Conservation (phyloP, 177 flowering plant species). For the Vitis hybrid region DNA sequence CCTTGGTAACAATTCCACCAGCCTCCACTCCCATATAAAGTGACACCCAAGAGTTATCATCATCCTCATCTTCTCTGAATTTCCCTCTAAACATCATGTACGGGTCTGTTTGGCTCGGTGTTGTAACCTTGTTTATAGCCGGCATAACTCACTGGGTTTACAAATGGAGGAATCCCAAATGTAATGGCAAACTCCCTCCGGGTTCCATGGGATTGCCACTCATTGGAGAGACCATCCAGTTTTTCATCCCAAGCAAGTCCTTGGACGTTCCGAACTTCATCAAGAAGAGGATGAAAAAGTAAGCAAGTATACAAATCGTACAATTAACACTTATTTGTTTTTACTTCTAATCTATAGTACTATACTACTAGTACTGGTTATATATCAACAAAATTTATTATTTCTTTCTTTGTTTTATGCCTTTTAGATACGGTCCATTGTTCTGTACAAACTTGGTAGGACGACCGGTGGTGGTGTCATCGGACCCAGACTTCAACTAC, state of each 20-base stretch:
- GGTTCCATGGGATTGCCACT: conserved; percentile 46
- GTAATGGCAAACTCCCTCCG: conserved; percentile 33
- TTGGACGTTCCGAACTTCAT: conserved; percentile 21
- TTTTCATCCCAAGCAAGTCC: conserved; percentile 16
- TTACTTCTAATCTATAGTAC: no score
- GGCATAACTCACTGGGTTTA: conserved; percentile 6
- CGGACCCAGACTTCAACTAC: conserved; percentile 17
- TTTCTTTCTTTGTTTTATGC: background rate
- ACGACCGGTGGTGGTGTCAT: conserved; percentile 9
- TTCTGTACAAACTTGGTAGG: conserved; percentile 21
- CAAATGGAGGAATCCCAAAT: conserved; percentile 27
- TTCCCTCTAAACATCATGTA: no score
- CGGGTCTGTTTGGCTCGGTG: background rate
- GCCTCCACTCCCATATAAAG: no score
- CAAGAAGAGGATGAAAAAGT: conserved; percentile 18
- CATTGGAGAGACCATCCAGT: conserved; percentile 34
- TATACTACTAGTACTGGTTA: background rate
- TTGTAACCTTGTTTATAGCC: background rate
- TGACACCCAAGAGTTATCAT: no score
- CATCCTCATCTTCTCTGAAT: no score
- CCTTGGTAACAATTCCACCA: no score
- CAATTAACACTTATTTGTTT: no score
- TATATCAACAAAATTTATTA: background rate
- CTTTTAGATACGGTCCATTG: background rate
- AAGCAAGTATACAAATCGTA: background rate